These are phyloP conservation scores for Isabelozyma pseudorhagii DNA, from an alignment of 805 yeast species.

Conservation along the genomic window DNA sequence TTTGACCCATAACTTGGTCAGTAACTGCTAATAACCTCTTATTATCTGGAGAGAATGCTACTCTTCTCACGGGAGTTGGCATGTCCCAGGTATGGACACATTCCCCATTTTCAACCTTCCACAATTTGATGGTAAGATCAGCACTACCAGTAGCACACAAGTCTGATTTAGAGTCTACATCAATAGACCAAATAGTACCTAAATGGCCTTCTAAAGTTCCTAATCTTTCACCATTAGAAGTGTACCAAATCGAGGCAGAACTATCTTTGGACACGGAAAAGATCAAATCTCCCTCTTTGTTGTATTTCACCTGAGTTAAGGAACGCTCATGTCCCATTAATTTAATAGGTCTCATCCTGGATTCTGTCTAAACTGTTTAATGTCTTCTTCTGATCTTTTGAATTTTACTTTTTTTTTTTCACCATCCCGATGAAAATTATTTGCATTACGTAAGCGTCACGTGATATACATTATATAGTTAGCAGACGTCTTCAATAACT, in stretches of 20 bases:
- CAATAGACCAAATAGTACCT: conserved; percentile 96
- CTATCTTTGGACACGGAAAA: conserved; percentile 91
- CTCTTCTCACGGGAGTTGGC: conserved; percentile 87
- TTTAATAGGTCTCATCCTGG: conserved; percentile 48
- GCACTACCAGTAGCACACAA: conserved; percentile 87
- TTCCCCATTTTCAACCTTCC: conserved; percentile 80
- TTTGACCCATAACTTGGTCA: conserved; percentile 89
- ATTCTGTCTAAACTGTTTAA: not conserved
- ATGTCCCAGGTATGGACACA: conserved; percentile 69
- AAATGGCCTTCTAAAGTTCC: conserved; percentile 84
- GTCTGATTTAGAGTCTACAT: conserved; percentile 68
- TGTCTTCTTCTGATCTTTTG: not conserved
- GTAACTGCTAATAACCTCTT: conserved; percentile 69
- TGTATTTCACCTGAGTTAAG: conserved; percentile 91
- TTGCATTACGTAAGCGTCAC: conserved; percentile 4
- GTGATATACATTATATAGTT: conserved; percentile 5
- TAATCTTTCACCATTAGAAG: conserved; percentile 92
- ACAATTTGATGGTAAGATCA: conserved; percentile 78
- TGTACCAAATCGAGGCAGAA: conserved; percentile 88
- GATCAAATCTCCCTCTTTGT: conserved; percentile 91
- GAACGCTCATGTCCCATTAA: conserved; percentile 97
- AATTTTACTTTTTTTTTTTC: conserved; percentile 10
- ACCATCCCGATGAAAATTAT: conserved; percentile 3
- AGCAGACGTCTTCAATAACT: conserved; percentile 65
- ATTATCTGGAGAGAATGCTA: conserved; percentile 77